Evolutionary conservation across 352 stramenopile species (phyloP).

Genomic region (Hyaloperonospora brassicae): DNA sequence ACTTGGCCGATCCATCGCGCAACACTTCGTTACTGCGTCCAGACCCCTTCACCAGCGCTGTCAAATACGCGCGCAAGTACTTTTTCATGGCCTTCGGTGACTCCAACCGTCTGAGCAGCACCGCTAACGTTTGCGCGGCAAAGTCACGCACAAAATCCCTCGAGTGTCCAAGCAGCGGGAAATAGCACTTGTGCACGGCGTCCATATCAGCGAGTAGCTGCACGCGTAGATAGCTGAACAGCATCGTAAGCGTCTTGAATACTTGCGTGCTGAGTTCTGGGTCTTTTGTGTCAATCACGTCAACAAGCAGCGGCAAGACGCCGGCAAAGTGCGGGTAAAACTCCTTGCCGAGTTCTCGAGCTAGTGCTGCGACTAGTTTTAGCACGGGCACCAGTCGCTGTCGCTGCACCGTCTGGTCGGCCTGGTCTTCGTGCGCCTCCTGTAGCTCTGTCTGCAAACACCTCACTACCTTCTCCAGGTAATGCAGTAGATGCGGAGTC

Average conservation of each 20-base stretch:
- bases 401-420: conserved; percentile 50
- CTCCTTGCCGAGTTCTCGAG: conserved; percentile 75
- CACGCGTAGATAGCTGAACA: conserved; percentile 82
- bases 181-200: conserved; percentile 87
- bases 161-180: conserved; percentile 76
- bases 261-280: conserved; percentile 85
- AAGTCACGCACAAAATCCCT: conserved; percentile 87
- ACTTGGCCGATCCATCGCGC: conserved; percentile 76
- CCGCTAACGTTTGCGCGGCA: conserved; percentile 77
- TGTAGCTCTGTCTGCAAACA: conserved; percentile 54
- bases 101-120: conserved; percentile 76
- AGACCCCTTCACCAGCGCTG: conserved; percentile 60
- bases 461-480: conserved; percentile 65
- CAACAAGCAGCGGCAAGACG: conserved; percentile 56
- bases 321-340: conserved; percentile 79
- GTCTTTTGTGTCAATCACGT: conserved; percentile 80
- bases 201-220: conserved; percentile 85
- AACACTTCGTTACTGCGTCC: conserved; percentile 55
- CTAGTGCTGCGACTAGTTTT: conserved; percentile 75
- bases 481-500: conserved; percentile 75
- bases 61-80: conserved; percentile 73
- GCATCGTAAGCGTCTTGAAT: conserved; percentile 87
- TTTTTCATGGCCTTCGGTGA: conserved; percentile 65
- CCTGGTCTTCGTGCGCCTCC: conserved; percentile 20
- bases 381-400: conserved; percentile 67